Evolutionary conservation across 441 rosid genomes (phyloP), one percentile per base, ranked within the genome.

Genomic region (Dalechampia spathulata): DNA sequence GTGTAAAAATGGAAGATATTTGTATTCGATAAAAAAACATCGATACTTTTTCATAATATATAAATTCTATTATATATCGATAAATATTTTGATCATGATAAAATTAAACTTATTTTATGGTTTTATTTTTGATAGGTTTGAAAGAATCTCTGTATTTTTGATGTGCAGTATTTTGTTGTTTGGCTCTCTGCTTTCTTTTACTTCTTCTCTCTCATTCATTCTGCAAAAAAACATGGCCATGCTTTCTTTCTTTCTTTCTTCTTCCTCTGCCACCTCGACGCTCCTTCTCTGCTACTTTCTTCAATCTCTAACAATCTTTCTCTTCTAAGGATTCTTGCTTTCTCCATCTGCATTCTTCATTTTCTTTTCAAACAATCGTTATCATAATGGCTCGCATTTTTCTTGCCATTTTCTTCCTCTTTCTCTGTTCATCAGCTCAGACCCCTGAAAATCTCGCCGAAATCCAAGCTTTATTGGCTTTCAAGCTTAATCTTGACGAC

Each of bases 401-500:
- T n/a, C 42, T 62, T 5, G 20, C 71, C 19, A 12, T 58, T 60
- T 37, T 64, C 52, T 54, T 71, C 9, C 44, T 72, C 16, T 40
- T 73, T 14, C n/a, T 78, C 14, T 61, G 52, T 67, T 60, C 71
- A 38, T 72, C 75, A 2, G 57, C 63, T 63, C 41, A 73, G 63
- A 48, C 63, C 55, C 55, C 69, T 27, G 63, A 68, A 28, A 62
- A 47, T 27, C 65, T 61, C 1, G 64, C 66, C 2, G 96, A 93
- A 79, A 87, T 93, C 37, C 75, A 83, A 53, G 77, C 99, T 1
- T 78, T 93, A 58, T 75, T 72, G 5, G 70, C 89, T 13, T 87
- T 93, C 70, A 87, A 82, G 71, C 79, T 79, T 26, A 75, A 65
- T 61, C 84, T 93, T 44, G 67, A 73, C 22, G 99, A 93, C 58